Percentiles rank a stretch among this genome's conserved stretches.
These are phyloP conservation scores for Naganishia liquefaciens DNA, from an alignment of 1,284 basidiomycete genomes.

Conservation along the genomic window DNA sequence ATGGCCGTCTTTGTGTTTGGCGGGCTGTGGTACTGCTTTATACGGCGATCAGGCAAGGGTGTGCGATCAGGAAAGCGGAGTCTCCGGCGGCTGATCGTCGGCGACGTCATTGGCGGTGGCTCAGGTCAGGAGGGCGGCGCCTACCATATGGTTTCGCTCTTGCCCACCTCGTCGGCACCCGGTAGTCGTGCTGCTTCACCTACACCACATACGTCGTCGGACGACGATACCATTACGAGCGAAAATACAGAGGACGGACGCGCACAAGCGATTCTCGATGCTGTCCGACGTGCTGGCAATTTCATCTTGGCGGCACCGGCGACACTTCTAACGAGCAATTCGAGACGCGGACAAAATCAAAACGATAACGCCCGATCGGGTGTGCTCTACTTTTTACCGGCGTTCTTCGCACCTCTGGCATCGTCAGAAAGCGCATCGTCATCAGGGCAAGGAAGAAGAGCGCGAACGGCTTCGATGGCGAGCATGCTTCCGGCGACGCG, in stretches of 20 bases:
- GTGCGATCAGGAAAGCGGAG: constrained; percentile 23
- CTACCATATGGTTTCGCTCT: constrained; percentile 34
- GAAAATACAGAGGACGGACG: constrained; percentile 26
- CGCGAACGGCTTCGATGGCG: constrained; percentile 47
- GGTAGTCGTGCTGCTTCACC: constrained; percentile 8
- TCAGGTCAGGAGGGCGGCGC: constrained; percentile 23
- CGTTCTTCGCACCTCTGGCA: constrained; percentile 43
- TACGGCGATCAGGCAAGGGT: constrained; percentile 34
- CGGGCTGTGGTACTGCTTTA: constrained; percentile 62
- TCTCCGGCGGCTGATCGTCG: constrained; percentile 21
- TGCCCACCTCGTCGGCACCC: constrained; percentile 18
- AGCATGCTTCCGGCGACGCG: constrained; percentile 43
- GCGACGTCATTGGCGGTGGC: not conserved
- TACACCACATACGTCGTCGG: not conserved
- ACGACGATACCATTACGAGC: constrained; percentile 25
- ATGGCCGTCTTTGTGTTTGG: constrained; percentile 69
- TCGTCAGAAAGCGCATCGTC: constrained; percentile 1
- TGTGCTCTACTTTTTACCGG: constrained; percentile 50
- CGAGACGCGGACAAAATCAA: constrained; percentile 24
- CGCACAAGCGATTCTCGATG: constrained; percentile 25
- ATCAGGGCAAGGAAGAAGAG: constrained; percentile 33
- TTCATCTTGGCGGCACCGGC: constrained; percentile 49
- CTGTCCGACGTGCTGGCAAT: constrained; percentile 46
- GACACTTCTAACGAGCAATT: constrained; percentile 36
- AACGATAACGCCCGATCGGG: constrained; percentile 38